phyloP scores from a whole-genome alignment of 1,139 yeast species.

The Geotrichum histeridarum region DNA sequence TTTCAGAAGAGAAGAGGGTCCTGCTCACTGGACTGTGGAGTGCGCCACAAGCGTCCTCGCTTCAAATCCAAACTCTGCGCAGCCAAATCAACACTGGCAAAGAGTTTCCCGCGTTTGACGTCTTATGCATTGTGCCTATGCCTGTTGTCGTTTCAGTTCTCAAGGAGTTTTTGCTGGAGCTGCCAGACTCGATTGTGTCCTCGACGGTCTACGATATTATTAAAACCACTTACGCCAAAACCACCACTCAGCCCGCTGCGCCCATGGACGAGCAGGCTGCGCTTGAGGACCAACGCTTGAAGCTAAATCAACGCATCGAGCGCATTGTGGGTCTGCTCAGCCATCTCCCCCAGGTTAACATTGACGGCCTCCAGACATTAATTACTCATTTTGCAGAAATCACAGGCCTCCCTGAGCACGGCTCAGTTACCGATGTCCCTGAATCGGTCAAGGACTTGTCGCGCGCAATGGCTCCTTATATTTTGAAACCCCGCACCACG shows the following conservation, averaged over 20 bases:
- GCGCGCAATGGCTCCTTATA: constrained; percentile 28
- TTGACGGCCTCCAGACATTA: constrained; percentile 20
- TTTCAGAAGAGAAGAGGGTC: constrained; percentile 6
- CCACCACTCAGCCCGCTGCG: not conserved
- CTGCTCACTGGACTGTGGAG: constrained; percentile 16
- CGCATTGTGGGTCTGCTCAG: constrained; percentile 22
- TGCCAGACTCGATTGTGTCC: constrained; percentile 77
- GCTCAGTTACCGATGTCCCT: constrained; percentile 1
- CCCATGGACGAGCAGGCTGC: constrained; percentile 10
- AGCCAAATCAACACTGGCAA: constrained; percentile 50
- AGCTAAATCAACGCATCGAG: constrained; percentile 7
- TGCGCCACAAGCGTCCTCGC: constrained; percentile 52
- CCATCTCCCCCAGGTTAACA: constrained; percentile 22
- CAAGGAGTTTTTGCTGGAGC: constrained; percentile 68
- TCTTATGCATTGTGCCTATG: constrained; percentile 39
- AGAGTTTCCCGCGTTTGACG: constrained; percentile 35
- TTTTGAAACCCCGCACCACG: constrained; percentile 36
- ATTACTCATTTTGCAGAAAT: constrained; percentile 20
- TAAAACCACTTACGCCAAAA: constrained; percentile 55
- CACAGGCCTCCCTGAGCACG: constrained; percentile 16
- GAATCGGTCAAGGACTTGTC: constrained; percentile 18
- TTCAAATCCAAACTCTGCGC: constrained; percentile 62
- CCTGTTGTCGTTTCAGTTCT: constrained; percentile 60
- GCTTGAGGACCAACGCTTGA: not conserved
- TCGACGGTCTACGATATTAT: constrained; percentile 61